A percentile compares a stretch with the other conserved stretches of the same genome.
These are phyloP conservation scores for Neonectria ditissima DNA, from an alignment of 2,329 filamentous ascomycete genomes.

Conservation along the genomic window DNA sequence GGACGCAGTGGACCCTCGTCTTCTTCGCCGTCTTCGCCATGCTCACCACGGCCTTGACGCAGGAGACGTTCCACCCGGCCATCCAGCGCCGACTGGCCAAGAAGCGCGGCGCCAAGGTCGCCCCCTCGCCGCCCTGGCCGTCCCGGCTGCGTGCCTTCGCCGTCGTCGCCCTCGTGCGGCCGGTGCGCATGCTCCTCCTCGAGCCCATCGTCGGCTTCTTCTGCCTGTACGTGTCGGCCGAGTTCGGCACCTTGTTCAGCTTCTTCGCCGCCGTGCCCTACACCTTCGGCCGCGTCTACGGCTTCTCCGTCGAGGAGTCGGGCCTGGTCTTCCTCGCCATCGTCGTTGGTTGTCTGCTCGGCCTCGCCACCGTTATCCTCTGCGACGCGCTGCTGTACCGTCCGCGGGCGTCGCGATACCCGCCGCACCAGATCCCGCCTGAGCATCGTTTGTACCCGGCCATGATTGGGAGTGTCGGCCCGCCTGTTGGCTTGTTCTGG, in stretches of 20 bases:
- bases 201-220: conserved; percentile 73
- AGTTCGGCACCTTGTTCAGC: conserved; percentile 64
- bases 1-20: conserved; percentile 64
- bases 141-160: conserved; percentile 51
- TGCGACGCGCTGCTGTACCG: conserved; percentile 59
- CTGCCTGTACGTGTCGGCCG: conserved; percentile 62
- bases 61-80: conserved; percentile 69
- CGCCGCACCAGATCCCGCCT: conserved; percentile 56
- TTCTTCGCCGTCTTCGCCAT: conserved; percentile 58
- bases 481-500: conserved; percentile 69
- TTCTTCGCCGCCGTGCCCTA: conserved; percentile 66
- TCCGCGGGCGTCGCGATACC: conserved; percentile 47
- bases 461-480: conserved; percentile 66
- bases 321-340: conserved; percentile 60
- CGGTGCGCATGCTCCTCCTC: conserved; percentile 68
- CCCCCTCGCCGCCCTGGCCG: conserved; percentile 38
- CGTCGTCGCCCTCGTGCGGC: conserved; percentile 59
- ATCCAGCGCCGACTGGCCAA: conserved; percentile 55
- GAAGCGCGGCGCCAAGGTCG: conserved; percentile 48
- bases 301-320: conserved; percentile 56
- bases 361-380: conserved; percentile 54
- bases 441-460: conserved; percentile 70
- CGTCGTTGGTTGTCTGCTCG: conserved; percentile 59
- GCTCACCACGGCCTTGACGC: conserved; percentile 53
- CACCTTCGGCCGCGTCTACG: conserved; percentile 59